Percentiles rank a stretch among this genome's conserved stretches.
Evolutionary conservation across 106 monocot genomes (phyloP).

Genomic region (Dioscorea dumetorum): DNA sequence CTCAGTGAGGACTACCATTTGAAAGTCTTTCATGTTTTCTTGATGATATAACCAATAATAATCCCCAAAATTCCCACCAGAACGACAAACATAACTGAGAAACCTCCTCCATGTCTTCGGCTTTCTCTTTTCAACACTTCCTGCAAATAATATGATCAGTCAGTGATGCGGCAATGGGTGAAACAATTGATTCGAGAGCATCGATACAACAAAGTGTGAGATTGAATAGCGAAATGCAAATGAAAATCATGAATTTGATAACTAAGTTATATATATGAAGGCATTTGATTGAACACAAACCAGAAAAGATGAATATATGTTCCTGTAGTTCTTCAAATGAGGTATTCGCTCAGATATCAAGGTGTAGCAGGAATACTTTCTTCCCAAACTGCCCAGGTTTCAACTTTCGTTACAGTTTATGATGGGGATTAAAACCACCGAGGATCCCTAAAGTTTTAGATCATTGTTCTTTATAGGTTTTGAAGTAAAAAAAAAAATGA

Average conservation of each 20-base stretch:
- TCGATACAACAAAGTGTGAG: neutral
- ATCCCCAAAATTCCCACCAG: slow-evolving; percentile 47
- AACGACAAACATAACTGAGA: slow-evolving; percentile 58
- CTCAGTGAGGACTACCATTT: neutral
- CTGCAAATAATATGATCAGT: slow-evolving; percentile 18
- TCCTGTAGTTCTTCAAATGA: neutral
- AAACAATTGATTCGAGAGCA: neutral
- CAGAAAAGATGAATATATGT: neutral
- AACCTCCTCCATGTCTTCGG: slow-evolving; percentile 38
- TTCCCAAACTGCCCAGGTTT: no score
- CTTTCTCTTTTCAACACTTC: slow-evolving; percentile 49
- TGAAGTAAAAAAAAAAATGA: no score
- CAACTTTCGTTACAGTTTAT: neutral
- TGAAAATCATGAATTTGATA: neutral
- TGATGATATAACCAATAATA: slow-evolving; percentile 53
- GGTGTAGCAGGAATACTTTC: no score
- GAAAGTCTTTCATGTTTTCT: slow-evolving; percentile 26
- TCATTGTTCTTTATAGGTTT: neutral
- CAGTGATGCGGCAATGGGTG: no score
- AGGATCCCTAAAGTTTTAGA: neutral
- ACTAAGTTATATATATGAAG: neutral
- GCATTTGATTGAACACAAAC: neutral
- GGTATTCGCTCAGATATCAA: neutral
- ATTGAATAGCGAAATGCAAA: neutral
- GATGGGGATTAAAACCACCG: neutral